Conservation (phyloP, 371 early-diverging fungal species). For the Mucor indicus region DNA sequence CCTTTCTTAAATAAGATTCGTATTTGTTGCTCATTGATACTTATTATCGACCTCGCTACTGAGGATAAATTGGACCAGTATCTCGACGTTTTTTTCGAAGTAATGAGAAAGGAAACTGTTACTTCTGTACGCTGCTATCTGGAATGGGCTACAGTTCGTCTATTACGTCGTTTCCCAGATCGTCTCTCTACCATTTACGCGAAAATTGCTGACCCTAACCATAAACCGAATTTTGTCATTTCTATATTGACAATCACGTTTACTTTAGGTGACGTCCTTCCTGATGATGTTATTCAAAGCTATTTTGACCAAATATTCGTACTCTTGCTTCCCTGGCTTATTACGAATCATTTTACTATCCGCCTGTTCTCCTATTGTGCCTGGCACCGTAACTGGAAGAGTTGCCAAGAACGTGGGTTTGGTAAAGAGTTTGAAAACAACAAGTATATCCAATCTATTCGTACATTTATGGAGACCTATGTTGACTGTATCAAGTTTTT, state of each 20-base stretch:
- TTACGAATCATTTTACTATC: conserved; percentile 42
- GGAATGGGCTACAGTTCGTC: conserved; percentile 41
- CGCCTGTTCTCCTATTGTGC: conserved; percentile 37
- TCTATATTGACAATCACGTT: conserved; percentile 47
- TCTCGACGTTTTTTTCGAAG: conserved; percentile 23
- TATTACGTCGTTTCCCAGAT: conserved; percentile 28
- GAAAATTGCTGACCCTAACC: conserved; percentile 26
- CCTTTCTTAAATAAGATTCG: conserved; percentile 32
- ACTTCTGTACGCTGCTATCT: conserved; percentile 50
- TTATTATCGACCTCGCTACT: conserved; percentile 42
- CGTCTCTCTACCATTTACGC: conserved; percentile 22
- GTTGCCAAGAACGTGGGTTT: conserved; percentile 21
- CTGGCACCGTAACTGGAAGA: conserved; percentile 31
- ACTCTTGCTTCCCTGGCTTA: conserved; percentile 37
- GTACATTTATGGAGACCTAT: conserved; percentile 34
- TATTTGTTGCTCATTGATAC: conserved; percentile 46
- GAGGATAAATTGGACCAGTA: conserved; percentile 27
- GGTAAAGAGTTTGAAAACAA: conserved; percentile 22
- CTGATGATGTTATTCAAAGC: conserved; percentile 5
- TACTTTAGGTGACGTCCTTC: conserved; percentile 28
- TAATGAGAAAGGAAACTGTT: conserved; percentile 41
- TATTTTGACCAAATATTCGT: conserved; percentile 23
- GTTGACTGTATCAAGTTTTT: conserved; percentile 46
- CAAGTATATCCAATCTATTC: conserved; percentile 21
- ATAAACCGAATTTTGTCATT: conserved; percentile 40